These are phyloP conservation scores for Colletotrichum australisinense DNA, from an alignment of 2,329 filamentous ascomycete genomes.

Conservation along the genomic window DNA sequence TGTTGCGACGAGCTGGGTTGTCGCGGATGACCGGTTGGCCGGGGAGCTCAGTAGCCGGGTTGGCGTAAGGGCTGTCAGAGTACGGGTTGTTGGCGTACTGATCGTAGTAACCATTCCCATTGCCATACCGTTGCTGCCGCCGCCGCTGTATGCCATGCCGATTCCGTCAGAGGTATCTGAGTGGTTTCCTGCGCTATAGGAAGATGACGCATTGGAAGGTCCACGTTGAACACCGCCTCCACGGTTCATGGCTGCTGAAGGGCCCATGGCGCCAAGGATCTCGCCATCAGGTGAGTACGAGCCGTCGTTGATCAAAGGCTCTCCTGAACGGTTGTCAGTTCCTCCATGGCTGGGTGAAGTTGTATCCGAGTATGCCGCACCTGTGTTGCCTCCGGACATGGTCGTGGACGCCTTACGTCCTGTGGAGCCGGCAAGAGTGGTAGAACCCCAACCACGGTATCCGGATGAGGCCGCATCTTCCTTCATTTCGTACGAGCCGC, in stretches of 20 bases:
- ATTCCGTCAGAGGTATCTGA: constrained; percentile 75
- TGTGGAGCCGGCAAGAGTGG: constrained; percentile 73
- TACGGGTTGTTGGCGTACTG: constrained; percentile 72
- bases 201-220: constrained; percentile 94
- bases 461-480: constrained; percentile 78
- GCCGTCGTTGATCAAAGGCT: constrained; percentile 68
- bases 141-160: constrained; percentile 56
- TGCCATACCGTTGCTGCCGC: constrained; percentile 44
- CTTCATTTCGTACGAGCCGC: constrained; percentile 77
- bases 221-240: constrained; percentile 83
- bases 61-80: constrained; percentile 53
- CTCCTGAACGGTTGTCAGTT: constrained; percentile 78
- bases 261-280: constrained; percentile 85
- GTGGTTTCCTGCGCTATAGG: constrained; percentile 84
- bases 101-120: constrained; percentile 65
- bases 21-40: constrained; percentile 89
- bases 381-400: constrained; percentile 78
- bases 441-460: constrained; percentile 95
- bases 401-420: constrained; percentile 91
- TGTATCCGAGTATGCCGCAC: constrained; percentile 78
- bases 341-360: constrained; percentile 73
- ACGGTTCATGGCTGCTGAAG: constrained; percentile 73
- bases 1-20: constrained; percentile 91
- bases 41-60: constrained; percentile 54
- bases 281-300: constrained; percentile 77